Evolutionary conservation across 352 stramenopile genomes (phyloP).

Genomic region (Peronospora farinosa): DNA sequence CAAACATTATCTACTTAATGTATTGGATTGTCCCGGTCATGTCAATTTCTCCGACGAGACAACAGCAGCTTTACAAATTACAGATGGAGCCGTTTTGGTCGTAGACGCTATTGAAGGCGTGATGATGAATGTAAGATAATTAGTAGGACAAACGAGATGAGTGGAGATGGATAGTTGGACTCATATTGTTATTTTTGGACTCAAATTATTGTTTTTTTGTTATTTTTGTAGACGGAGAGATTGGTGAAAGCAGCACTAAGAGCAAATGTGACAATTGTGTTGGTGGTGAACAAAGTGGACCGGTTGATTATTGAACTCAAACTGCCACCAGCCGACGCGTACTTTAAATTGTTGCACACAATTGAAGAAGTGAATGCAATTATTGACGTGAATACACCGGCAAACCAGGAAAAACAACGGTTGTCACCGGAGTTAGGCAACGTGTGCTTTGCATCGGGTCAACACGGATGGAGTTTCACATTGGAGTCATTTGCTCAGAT

Average conservation of each 20-base stretch:
- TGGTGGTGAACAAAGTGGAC: constrained; percentile 98
- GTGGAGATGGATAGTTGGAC: not conserved
- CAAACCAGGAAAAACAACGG: constrained; percentile 37
- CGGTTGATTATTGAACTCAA: constrained; percentile 98
- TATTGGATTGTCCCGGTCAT: constrained; percentile 96
- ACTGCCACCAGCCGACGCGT: constrained; percentile 94
- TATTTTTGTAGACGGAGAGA: constrained; percentile 85
- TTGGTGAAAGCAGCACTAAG: constrained; percentile 89
- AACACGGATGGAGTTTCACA: constrained; percentile 97
- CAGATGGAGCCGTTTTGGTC: constrained; percentile 93
- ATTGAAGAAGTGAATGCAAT: constrained; percentile 96
- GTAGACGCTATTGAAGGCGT: constrained; percentile 98
- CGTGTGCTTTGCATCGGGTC: constrained; percentile 94
- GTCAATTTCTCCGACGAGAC: constrained; percentile 96
- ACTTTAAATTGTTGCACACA: constrained; percentile 96
- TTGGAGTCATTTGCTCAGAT: constrained; percentile 92
- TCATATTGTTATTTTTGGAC: constrained; percentile 1
- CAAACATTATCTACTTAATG: constrained; percentile 95
- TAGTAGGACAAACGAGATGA: not conserved
- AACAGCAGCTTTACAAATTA: constrained; percentile 88
- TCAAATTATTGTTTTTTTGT: constrained; percentile 6
- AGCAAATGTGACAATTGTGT: constrained; percentile 84
- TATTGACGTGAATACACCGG: constrained; percentile 63
- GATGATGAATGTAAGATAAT: constrained; percentile 87
- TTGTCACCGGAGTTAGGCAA: constrained; percentile 93